Base-by-base conservation (phyloP, 352 stramenopile genomes). In the Phytophthora cactorum region DNA sequence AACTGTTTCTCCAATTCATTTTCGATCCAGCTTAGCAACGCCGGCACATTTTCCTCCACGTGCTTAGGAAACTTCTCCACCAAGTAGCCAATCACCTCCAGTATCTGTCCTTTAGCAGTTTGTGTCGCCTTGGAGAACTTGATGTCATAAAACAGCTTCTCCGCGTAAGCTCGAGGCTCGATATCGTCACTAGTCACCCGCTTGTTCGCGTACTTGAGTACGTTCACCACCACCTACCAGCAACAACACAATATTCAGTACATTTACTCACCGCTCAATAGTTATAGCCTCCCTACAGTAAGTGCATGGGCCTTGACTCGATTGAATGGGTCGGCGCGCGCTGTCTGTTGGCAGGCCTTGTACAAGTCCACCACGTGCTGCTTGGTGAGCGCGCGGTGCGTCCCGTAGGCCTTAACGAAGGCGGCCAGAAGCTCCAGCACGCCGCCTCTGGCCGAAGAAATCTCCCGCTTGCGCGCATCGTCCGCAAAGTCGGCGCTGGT, bases 1-100 rank as follows among this genome's bases (percentile, higher is more conserved):
- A 93, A 95, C 44, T 95, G 87, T 59, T 93, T 90, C 15, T 93
- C 81, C 44, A 95, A 68, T 25, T 70, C 61, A 10, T 83, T 78
- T 69, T 95, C 87, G 28, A 88, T 84, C 87, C 87, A 95, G 29
- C 63, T 68, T 8, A 93, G 41, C 32, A 92, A 49, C 10, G 74
- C n/a, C 2, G 39, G 9, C 43, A 78, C 71, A 46, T 59, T 61
- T 1, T 64, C 38, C 12, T 77, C 46, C 14, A 86, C 44, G 7
- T 91, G 65, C 0, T 32, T 8, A 1, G 77, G 72, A 54, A 92
- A 93, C 10, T 69, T 66, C n/a, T 69, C 75, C n/a, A 81, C 75
- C 22, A 92, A 53, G 55, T 86, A 72, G 3, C 81, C 81, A 69
- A 93, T 79, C 1, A 88, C 69, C 68, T 88, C 77, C 25, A 92